These are phyloP conservation scores for Hawksworthiomyces lignivorus DNA, from an alignment of 2,329 filamentous ascomycete genomes.

Conservation along the genomic window DNA sequence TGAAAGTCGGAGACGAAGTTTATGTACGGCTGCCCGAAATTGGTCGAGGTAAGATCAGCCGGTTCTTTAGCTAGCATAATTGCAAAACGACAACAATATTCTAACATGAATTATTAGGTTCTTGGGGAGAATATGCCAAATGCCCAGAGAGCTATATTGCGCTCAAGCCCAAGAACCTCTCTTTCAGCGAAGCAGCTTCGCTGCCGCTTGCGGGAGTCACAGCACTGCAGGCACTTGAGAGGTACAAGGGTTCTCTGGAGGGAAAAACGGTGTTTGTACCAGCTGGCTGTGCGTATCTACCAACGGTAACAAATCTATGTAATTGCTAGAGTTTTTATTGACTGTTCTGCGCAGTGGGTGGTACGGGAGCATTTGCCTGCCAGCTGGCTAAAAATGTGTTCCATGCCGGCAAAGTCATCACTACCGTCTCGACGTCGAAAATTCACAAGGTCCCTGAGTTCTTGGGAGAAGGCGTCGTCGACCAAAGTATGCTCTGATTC, in stretches of 20 bases:
- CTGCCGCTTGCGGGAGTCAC: background rate
- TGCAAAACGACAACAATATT: no score
- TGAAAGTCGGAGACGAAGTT: conserved; percentile 25
- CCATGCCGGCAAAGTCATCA: conserved; percentile 37
- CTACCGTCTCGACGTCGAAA: conserved; percentile 46
- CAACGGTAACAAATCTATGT: no score
- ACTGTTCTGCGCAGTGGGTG: conserved; percentile 26
- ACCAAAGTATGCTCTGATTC: conserved; percentile 23
- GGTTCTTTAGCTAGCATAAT: no score
- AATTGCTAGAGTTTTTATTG: no score
- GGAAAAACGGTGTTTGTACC: conserved; percentile 46
- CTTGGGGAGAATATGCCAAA: conserved; percentile 2
- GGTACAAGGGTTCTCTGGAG: conserved; percentile 24
- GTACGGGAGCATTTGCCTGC: conserved; percentile 36
- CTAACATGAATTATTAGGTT: background rate
- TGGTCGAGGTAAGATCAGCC: background rate
- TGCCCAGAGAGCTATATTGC: background rate
- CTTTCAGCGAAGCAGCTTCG: conserved; percentile 2
- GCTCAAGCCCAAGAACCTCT: background rate
- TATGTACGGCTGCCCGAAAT: conserved; percentile 28
- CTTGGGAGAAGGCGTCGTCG: conserved; percentile 34
- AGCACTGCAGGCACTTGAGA: background rate
- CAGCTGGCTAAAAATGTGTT: conserved; percentile 46
- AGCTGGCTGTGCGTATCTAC: conserved; percentile 28
- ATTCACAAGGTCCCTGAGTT: conserved; percentile 23